Conservation (phyloP, 495 filamentous ascomycete genomes). For the Extremus antarcticus region DNA sequence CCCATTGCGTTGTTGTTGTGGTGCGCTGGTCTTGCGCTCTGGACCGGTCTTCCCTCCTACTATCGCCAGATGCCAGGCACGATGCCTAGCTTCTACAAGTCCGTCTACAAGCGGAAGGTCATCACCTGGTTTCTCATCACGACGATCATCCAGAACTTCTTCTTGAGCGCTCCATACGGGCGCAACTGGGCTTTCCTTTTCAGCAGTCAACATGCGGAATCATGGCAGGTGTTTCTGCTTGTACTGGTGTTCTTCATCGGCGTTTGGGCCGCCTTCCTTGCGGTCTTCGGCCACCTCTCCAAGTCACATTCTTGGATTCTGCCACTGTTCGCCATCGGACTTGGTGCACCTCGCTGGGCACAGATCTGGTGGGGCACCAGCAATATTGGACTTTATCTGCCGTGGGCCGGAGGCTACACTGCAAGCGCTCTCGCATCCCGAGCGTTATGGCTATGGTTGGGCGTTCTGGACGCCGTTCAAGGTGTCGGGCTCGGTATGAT, state of each 20-base stretch:
- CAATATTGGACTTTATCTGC: conserved; percentile 47
- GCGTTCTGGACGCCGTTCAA: conserved; percentile 52
- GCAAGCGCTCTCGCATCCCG: conserved; percentile 42
- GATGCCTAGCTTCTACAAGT: conserved; percentile 50
- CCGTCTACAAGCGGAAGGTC: conserved; percentile 45
- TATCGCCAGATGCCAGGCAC: conserved; percentile 57
- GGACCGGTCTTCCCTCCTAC: conserved; percentile 49
- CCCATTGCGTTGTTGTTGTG: conserved; percentile 43
- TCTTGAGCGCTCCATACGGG: conserved; percentile 47
- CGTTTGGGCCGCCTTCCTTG: conserved; percentile 42
- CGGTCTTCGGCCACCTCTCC: conserved; percentile 38
- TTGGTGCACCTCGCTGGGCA: conserved; percentile 52
- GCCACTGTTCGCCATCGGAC: conserved; percentile 54
- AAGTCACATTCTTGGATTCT: conserved; percentile 51
- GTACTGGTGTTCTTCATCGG: conserved; percentile 47
- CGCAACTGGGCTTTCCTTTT: conserved; percentile 54
- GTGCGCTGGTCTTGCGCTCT: conserved; percentile 40
- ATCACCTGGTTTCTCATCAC: conserved; percentile 50
- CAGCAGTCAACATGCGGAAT: conserved; percentile 38
- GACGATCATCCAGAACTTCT: conserved; percentile 57
- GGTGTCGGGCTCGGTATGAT: conserved; percentile 54
- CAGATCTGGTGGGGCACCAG: conserved; percentile 56
- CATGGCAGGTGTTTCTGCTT: conserved; percentile 43
- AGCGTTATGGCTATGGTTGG: conserved; percentile 54
- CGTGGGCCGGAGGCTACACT: conserved; percentile 42